A percentile compares a stretch with the other conserved stretches of the same genome.
phyloP scores from a whole-genome alignment of 2,329 filamentous ascomycete genomes.

The Trichoderma guizhouense region DNA sequence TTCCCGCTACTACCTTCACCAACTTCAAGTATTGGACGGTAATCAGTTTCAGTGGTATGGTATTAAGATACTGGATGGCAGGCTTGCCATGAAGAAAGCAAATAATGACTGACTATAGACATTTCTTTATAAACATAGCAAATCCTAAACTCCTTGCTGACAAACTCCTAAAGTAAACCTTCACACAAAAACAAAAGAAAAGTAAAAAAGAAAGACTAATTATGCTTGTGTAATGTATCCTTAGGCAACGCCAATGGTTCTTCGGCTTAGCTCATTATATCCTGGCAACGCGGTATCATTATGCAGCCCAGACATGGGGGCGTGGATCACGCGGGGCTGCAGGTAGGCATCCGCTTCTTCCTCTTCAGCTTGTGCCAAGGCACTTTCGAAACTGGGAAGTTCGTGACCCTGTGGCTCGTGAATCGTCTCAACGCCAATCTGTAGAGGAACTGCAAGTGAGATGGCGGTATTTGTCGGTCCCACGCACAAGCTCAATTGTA shows the following conservation, averaged over 20 bases:
- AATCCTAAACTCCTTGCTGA: conserved; percentile 2
- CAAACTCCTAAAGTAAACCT: background rate
- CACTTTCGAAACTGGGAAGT: conserved; percentile 50
- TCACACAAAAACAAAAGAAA: background rate
- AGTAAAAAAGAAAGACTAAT: background rate
- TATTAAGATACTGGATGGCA: background rate
- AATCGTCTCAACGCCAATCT: conserved; percentile 45
- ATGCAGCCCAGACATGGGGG: conserved; percentile 33
- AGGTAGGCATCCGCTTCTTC: conserved; percentile 44
- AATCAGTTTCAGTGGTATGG: background rate
- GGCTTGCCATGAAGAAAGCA: background rate
- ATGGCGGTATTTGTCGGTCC: conserved; percentile 43
- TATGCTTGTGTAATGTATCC: background rate
- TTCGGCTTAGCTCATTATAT: conserved; percentile 35
- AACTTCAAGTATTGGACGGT: background rate
- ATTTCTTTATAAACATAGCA: background rate
- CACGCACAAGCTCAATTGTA: conserved; percentile 45
- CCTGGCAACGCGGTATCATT: conserved; percentile 37
- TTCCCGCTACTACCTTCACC: background rate
- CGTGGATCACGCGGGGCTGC: conserved; percentile 38
- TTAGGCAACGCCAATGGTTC: conserved; percentile 17
- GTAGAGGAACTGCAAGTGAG: conserved; percentile 47
- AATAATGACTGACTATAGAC: background rate
- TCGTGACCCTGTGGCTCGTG: conserved; percentile 33
- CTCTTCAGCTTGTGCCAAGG: conserved; percentile 40